phyloP scores from a whole-genome alignment of 1,284 basidiomycete species.

The Trichosporon coremiiforme region DNA sequence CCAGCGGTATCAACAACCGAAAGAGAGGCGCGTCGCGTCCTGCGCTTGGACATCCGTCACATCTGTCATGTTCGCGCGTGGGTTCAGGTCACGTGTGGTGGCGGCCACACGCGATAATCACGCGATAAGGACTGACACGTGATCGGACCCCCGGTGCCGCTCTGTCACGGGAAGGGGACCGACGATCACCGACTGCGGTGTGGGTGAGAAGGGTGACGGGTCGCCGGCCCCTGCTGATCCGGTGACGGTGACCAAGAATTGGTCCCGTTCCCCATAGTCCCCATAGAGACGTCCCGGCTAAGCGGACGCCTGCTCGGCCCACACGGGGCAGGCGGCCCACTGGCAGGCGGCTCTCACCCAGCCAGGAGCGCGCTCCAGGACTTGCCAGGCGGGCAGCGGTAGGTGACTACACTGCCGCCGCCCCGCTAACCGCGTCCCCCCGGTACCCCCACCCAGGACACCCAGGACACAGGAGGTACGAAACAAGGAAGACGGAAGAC shows the following conservation, averaged over 20 bases:
- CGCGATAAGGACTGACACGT: not conserved
- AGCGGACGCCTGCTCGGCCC: slow-evolving; percentile 15
- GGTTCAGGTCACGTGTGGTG: not conserved
- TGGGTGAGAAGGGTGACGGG: not conserved
- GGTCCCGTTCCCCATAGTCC: slow-evolving; percentile 5
- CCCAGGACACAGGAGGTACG: no score
- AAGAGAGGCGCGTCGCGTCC: slow-evolving; percentile 15
- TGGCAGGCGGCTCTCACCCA: not conserved
- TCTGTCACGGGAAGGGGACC: not conserved
- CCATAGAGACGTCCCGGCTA: not conserved
- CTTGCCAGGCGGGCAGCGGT: no score
- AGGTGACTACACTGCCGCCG: slow-evolving; percentile 17
- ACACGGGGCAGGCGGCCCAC: not conserved
- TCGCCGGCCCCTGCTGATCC: slow-evolving; percentile 16
- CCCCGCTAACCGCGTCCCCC: slow-evolving; percentile 17
- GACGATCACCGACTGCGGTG: slow-evolving; percentile 11
- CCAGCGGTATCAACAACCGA: not conserved
- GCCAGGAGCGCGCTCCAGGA: no score
- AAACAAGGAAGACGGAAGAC: slow-evolving; percentile 12
- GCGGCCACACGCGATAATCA: slow-evolving; percentile 10
- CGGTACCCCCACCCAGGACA: no score
- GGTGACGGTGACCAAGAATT: not conserved
- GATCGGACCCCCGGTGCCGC: slow-evolving; percentile 18
- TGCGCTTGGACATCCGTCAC: not conserved
- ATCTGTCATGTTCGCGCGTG: slow-evolving; percentile 7